Evolutionary conservation across 2,329 filamentous ascomycete species (phyloP).

Genomic region (Trichocomaceae sp.): DNA sequence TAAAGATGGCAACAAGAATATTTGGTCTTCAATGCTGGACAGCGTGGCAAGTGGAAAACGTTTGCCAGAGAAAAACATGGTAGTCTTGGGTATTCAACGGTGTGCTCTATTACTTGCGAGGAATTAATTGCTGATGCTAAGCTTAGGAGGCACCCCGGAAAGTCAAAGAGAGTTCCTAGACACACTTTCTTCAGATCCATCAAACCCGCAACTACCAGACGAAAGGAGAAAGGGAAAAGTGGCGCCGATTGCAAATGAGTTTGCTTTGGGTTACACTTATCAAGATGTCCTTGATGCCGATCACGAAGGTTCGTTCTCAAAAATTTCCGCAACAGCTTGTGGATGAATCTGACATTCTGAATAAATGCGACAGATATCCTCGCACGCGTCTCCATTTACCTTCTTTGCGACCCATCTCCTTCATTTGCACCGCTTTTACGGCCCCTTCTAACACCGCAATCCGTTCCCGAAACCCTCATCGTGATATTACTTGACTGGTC

Average conservation of each 20-base stretch:
- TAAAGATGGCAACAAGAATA: conserved; percentile 66
- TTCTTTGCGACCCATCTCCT: conserved; percentile 76
- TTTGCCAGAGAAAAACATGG: conserved; percentile 82
- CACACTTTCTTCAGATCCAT: conserved; percentile 40
- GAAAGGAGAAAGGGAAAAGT: conserved; percentile 50
- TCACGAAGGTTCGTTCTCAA: conserved; percentile 64
- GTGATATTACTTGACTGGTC: conserved; percentile 95
- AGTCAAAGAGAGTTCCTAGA: conserved; percentile 80
- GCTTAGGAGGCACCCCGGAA: conserved; percentile 68
- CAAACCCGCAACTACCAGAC: conserved; percentile 35
- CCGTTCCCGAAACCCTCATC: conserved; percentile 78
- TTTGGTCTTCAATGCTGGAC: conserved; percentile 92
- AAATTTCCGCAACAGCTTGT: background rate
- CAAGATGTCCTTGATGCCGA: conserved; percentile 90
- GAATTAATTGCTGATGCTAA: conserved; percentile 6
- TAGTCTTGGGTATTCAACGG: conserved; percentile 66
- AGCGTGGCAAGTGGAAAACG: conserved; percentile 83
- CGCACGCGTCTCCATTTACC: conserved; percentile 80
- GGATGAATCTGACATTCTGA: background rate
- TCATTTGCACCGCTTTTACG: conserved; percentile 76
- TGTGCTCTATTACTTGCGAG: conserved; percentile 14
- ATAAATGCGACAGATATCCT: conserved; percentile 61
- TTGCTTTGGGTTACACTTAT: conserved; percentile 90
- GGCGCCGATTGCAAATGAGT: conserved; percentile 81
- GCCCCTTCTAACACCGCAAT: conserved; percentile 75